phyloP scores from a whole-genome alignment of 2,329 filamentous ascomycete genomes.

The Niveomyces coronatus region DNA sequence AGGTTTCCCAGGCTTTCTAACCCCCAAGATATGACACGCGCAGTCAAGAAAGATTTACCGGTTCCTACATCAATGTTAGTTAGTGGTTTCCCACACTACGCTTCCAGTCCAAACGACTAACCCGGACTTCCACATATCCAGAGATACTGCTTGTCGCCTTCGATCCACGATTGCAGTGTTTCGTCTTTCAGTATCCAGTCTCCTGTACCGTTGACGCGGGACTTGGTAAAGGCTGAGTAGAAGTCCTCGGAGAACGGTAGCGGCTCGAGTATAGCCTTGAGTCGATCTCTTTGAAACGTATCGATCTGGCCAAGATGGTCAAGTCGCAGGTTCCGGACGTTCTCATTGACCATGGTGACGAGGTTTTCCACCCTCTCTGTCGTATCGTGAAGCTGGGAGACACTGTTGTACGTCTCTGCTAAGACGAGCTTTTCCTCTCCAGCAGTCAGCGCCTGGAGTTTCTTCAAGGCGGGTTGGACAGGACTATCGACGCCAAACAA shows the following conservation, averaged over 20 bases:
- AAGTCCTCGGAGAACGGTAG: constrained; percentile 33
- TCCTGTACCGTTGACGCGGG: constrained; percentile 30
- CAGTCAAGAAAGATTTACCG: constrained; percentile 36
- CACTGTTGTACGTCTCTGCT: constrained; percentile 31
- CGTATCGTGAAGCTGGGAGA: constrained; percentile 25
- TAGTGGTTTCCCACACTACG: too few species aligned
- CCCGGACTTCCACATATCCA: constrained; percentile 35
- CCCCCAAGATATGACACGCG: constrained; percentile 32
- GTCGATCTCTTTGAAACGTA: constrained; percentile 24
- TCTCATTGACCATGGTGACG: constrained; percentile 25
- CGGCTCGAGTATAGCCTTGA: constrained; percentile 30
- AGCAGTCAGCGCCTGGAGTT: constrained; percentile 29
- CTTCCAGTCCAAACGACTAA: too few species aligned
- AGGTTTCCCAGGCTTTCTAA: constrained; percentile 23
- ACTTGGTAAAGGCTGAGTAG: constrained; percentile 30
- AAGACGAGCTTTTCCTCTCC: constrained; percentile 32
- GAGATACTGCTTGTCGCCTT: constrained; percentile 27
- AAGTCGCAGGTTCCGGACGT: constrained; percentile 22
- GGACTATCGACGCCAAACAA: constrained; percentile 30
- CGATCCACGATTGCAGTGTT: constrained; percentile 28
- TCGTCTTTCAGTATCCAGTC: constrained; percentile 35
- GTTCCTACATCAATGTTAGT: constrained; percentile 19
- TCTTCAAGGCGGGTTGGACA: constrained; percentile 28
- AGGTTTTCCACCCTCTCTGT: constrained; percentile 26
- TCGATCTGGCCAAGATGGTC: constrained; percentile 25